Conservation (phyloP, 305 asterid species). For the Solanum aculeatissimum region DNA sequence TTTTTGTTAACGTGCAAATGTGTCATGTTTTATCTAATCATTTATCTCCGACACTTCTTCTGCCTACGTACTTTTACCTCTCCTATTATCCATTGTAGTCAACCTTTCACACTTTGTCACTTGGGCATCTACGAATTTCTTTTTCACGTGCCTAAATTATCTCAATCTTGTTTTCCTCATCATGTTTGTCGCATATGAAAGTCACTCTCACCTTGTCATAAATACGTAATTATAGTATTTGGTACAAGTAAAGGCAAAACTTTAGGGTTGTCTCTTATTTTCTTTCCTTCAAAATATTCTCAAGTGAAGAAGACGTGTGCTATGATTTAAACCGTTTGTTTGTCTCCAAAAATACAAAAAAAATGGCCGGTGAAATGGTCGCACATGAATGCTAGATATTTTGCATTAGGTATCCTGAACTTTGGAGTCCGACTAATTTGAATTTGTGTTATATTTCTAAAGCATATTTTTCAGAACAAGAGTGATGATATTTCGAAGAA, state of each 20-base stretch:
- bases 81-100: not conserved
- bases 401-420: not conserved
- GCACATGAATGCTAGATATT: not conserved
- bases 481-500: not conserved
- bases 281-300: not conserved
- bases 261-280: no score
- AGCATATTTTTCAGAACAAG: not conserved
- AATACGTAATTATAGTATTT: no score
- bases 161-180: not conserved
- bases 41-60: not conserved
- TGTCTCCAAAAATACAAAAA: not conserved
- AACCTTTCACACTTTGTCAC: not conserved
- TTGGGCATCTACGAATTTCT: not conserved
- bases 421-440: not conserved
- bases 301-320: not conserved
- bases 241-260: no score
- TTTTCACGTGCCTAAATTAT: not conserved
- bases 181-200: not conserved
- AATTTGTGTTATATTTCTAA: not conserved
- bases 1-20: not conserved
- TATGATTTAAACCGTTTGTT: not conserved
- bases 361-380: not conserved
- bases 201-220: not conserved
- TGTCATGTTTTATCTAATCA: not conserved
- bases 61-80: not conserved